phyloP scores from a whole-genome alignment of 2,329 filamentous ascomycete species.

The Pochonia chlamydosporia region DNA sequence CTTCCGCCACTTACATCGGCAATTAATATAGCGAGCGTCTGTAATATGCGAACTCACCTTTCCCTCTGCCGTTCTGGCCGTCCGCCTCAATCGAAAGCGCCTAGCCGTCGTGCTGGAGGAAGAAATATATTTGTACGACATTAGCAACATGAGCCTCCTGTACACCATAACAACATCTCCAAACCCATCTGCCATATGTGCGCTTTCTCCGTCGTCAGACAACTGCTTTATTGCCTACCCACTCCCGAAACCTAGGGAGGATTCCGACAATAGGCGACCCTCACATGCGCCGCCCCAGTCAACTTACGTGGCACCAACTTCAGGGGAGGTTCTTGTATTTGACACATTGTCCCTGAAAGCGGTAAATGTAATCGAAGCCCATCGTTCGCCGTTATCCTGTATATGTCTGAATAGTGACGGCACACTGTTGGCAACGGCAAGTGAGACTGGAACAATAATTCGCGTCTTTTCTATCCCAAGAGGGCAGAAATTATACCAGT shows the following conservation, averaged over 20 bases:
- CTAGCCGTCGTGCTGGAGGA: slow-evolving; percentile 91
- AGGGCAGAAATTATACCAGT: slow-evolving; percentile 92
- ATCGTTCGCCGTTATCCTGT: slow-evolving; percentile 83
- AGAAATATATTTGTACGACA: slow-evolving; percentile 97
- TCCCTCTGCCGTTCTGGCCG: slow-evolving; percentile 89
- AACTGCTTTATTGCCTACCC: slow-evolving; percentile 96
- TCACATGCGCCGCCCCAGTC: slow-evolving; percentile 79
- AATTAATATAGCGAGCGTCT: slow-evolving; percentile 48
- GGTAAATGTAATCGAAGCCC: slow-evolving; percentile 91
- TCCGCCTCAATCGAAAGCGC: slow-evolving; percentile 89
- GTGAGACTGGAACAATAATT: slow-evolving; percentile 96
- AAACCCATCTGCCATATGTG: slow-evolving; percentile 86
- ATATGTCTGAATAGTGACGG: slow-evolving; percentile 91
- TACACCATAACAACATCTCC: slow-evolving; percentile 91
- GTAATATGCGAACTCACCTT: slow-evolving; percentile 99
- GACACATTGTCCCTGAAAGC: slow-evolving; percentile 86
- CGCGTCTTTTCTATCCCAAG: slow-evolving; percentile 89
- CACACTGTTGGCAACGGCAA: slow-evolving; percentile 86
- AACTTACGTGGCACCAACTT: slow-evolving; percentile 75
- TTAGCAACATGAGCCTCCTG: slow-evolving; percentile 94
- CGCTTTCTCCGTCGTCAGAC: slow-evolving; percentile 88
- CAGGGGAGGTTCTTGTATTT: slow-evolving; percentile 88
- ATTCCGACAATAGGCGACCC: slow-evolving; percentile 53
- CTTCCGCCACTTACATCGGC: slow-evolving; percentile 3
- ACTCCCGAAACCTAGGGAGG: slow-evolving; percentile 66